Percentiles rank a stretch among this genome's conserved stretches.
These are phyloP conservation scores for Candida mattraensis DNA, from an alignment of 805 yeast genomes.

Conservation along the genomic window DNA sequence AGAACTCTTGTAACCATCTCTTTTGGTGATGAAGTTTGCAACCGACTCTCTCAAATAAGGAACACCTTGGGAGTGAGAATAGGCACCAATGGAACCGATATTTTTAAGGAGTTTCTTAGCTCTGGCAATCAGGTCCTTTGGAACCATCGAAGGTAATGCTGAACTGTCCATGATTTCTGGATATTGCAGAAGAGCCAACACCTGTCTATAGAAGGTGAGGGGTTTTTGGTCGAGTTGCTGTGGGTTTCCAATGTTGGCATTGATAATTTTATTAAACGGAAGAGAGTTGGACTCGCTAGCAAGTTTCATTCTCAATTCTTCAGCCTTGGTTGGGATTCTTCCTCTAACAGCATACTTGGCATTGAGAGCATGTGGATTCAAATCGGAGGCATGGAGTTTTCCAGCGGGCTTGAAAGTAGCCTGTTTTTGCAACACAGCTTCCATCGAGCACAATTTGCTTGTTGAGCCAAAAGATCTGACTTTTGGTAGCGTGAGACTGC, in stretches of 20 bases:
- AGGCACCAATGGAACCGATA: slow-evolving; percentile 89
- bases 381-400: slow-evolving; percentile 44
- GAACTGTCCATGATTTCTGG: slow-evolving; percentile 60
- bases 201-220: slow-evolving; percentile 92
- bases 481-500: no score
- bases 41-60: slow-evolving; percentile 68
- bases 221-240: slow-evolving; percentile 96
- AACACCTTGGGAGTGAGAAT: slow-evolving; percentile 91
- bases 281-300: slow-evolving; percentile 55
- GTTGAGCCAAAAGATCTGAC: no score
- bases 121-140: slow-evolving; percentile 71
- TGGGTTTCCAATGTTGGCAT: slow-evolving; percentile 96
- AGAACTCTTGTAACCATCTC: slow-evolving; percentile 74
- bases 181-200: slow-evolving; percentile 79
- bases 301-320: slow-evolving; percentile 65
- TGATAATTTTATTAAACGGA: slow-evolving; percentile 77
- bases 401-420: slow-evolving; percentile 32
- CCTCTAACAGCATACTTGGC: slow-evolving; percentile 98
- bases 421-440: no score
- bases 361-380: slow-evolving; percentile 71
- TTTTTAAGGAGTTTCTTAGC: slow-evolving; percentile 60
- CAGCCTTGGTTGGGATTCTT: slow-evolving; percentile 89
- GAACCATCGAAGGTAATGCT: slow-evolving; percentile 38
- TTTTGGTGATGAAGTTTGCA: slow-evolving; percentile 71
- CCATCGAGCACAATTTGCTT: slow-evolving; percentile 12